Base-by-base conservation (phyloP, 176 grass and related monocot genomes). In the Lolium rigidum region DNA sequence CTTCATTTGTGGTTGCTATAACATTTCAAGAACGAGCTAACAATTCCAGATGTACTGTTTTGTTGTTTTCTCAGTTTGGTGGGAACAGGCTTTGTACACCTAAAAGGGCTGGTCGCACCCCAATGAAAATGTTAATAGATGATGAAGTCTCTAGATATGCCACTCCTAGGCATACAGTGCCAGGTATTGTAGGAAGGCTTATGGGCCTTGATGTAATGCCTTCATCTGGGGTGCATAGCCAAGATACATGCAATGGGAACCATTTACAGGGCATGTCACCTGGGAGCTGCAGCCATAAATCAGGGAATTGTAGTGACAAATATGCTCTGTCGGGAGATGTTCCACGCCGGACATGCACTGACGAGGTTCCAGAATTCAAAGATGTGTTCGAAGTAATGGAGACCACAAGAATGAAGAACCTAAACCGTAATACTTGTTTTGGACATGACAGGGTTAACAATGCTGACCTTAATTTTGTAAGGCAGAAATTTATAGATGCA, bases 361-460 rank as follows among this genome's bases (percentile, higher is more conserved):
- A 93, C 82, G 89, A 89, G 47, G 65, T 89, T 50, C 84, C 87
- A 26, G 89, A 95, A 86, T 93, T 85, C 86, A 95, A 93, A 86
- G 94, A 95, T 82, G 89, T 95, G 79, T 95, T 93, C 70, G 94
- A 95, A 77, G 87, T 95, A 16, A 87, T 56, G 65, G 91, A 95
- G 65, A 54, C 80, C 24, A 65, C 77, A 51, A 83, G 88, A 67
- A 80, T 80, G 74, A 93, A 89, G 70, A 60, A 85, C 57, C 87
- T 51, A 21, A 90, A 63, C 58, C 85, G 47, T 37, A 82, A 67
- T n/a, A 47, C 73, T 43, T 70, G 55, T 74, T 80, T 71, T 37
- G 68, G 72, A 39, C 70, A 63, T 72, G 72, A 48, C 22, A 90
- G 51, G 59, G 70, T 70, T 47, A 60, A 86, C 38, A 70, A 46